A percentile compares a stretch with the other conserved stretches of the same genome.
Evolutionary conservation across 768 basidiomycete genomes (phyloP).

Genomic region (Sporobolomyces pararoseus): DNA sequence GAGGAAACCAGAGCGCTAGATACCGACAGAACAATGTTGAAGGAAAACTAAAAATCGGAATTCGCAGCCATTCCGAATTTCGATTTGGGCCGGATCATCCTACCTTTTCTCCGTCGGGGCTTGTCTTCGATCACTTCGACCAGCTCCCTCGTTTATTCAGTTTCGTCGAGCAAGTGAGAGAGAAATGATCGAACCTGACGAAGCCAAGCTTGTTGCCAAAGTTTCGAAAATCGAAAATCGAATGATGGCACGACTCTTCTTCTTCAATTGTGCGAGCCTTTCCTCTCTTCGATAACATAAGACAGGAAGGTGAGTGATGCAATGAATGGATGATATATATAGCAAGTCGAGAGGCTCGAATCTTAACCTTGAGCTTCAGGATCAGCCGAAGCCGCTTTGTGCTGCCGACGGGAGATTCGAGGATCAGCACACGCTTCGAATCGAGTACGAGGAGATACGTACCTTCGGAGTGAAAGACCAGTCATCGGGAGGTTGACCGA

Average conservation of each 20-base stretch:
- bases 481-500: conserved; percentile 32
- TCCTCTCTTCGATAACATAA: too few species aligned
- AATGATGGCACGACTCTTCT: background rate
- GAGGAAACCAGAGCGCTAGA: background rate
- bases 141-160: too few species aligned
- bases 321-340: too few species aligned
- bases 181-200: too few species aligned
- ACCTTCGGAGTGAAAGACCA: conserved; percentile 36
- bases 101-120: too few species aligned
- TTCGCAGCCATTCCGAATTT: background rate
- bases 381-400: conserved; percentile 18
- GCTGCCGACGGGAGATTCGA: background rate
- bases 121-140: too few species aligned
- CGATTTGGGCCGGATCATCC: conserved; percentile 8
- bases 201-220: too few species aligned
- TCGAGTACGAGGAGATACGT: background rate
- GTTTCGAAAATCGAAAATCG: too few species aligned
- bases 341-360: too few species aligned
- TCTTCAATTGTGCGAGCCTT: too few species aligned
- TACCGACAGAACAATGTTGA: conserved; percentile 1
- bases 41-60: background rate
- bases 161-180: background rate
- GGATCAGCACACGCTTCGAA: background rate
- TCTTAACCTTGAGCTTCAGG: conserved; percentile 21
- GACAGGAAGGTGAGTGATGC: too few species aligned